Evolutionary conservation across 352 stramenopile genomes (phyloP), one percentile per base, ranked within the genome.

Genomic region (Phytophthora tentaculata): DNA sequence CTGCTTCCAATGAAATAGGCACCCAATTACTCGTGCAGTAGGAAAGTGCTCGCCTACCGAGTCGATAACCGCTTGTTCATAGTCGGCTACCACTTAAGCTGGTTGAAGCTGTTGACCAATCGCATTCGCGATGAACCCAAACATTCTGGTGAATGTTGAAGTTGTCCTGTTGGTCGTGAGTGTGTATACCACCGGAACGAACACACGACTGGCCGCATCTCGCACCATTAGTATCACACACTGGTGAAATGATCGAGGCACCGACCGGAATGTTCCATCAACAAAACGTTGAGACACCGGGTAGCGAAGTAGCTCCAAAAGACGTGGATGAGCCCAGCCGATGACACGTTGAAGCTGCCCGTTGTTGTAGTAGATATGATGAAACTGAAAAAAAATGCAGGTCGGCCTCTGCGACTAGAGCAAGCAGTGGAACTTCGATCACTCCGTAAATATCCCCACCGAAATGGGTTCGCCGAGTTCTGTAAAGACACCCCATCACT

Each of bases 141-240:
- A 48, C 16, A 77, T 52, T 17, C 52, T 59, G 12, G 16, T 58
- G 52, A 67, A 72, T 2, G 44, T 58, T 39, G 52, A 54, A 6
- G 14, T 16, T 5, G 58, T 67, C n/a, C 20, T 14, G 5, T 16
- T 48, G 1, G 53, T 65, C 3, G 23, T 54, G 12, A 77, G 39
- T 2, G 58, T 53, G 32, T 63, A 74, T 0, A 61, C n/a, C 19
- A 57, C 60, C 12, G 43, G 61, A 22, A 71, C 19, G 22, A 59
- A 74, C 0, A 71, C 37, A 12, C 43, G 23, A 16, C 22, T 60
- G 23, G 48, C 44, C 4, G 28, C 5, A 44, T 74, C 65, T 20
- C 50, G 19, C 0, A 72, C 47, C 56, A 78, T 74, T 2, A 76
- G 2, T 16, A 77, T n/a, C 24, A 67, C 37, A 29, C 65, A 74